Conservation (phyloP, 106 monocot genomes). For the Dendrobium chrysotoxum region DNA sequence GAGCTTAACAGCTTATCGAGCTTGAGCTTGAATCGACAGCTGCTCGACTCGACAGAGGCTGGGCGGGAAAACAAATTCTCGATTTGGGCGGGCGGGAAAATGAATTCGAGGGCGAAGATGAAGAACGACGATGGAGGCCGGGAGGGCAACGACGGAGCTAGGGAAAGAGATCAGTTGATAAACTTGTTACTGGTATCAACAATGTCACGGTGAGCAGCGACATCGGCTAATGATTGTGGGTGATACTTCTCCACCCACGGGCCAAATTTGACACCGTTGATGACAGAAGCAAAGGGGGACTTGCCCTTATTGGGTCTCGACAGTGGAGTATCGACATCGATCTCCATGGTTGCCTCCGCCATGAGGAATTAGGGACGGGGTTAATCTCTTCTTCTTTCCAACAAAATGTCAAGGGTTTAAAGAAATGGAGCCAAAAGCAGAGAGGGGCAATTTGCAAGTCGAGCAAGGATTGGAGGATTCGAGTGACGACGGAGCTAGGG, state of each 20-base stretch:
- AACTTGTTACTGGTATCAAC: slow-evolving; percentile 73
- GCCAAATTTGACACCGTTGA: slow-evolving; percentile 25
- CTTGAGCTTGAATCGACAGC: too few relatives aligned
- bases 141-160: too few relatives aligned
- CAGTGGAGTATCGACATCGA: slow-evolving; percentile 43
- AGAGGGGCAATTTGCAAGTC: not conserved
- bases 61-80: too few relatives aligned
- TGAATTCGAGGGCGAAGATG: too few relatives aligned
- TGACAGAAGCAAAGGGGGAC: slow-evolving; percentile 12
- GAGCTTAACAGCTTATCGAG: too few relatives aligned
- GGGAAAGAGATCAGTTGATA: not conserved
- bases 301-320: slow-evolving; percentile 40
- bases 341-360: slow-evolving; percentile 68
- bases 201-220: slow-evolving; percentile 98
- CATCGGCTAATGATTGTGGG: slow-evolving; percentile 93
- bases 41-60: too few relatives aligned
- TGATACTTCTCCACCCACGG: slow-evolving; percentile 99
- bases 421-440: not conserved
- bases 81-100: too few relatives aligned
- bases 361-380: slow-evolving; percentile 6
- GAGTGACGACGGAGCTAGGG: too few relatives aligned
- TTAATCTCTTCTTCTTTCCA: not conserved
- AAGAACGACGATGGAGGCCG: too few relatives aligned
- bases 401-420: not conserved
- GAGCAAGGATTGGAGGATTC: too few relatives aligned